Conservation (phyloP, 1,284 basidiomycete genomes). For the Afroboletus lepidellus region DNA sequence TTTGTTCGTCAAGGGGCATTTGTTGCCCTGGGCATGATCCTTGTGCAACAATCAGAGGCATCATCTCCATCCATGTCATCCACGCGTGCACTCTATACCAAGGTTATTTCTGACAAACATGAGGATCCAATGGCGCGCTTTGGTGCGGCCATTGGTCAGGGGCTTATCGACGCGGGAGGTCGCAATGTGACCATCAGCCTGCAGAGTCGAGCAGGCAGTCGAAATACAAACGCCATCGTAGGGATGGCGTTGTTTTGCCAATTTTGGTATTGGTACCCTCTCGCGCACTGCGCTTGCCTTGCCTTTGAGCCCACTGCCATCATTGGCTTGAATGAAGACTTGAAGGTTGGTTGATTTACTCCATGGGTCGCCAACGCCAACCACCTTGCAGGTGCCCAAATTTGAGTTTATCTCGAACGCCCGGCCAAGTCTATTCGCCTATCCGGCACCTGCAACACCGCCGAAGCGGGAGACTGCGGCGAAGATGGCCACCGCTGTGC, state of each 20-base stretch:
- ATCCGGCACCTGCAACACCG: constrained; percentile 80
- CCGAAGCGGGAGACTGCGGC: constrained; percentile 88
- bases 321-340: constrained; percentile 82
- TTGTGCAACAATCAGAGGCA: constrained; percentile 92
- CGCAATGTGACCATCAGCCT: constrained; percentile 92
- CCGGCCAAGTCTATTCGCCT: constrained; percentile 85
- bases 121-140: constrained; percentile 98
- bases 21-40: constrained; percentile 91
- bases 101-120: constrained; percentile 91
- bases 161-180: constrained; percentile 94
- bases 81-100: constrained; percentile 80
- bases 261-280: constrained; percentile 99
- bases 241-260: constrained; percentile 96
- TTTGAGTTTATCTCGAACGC: constrained; percentile 90
- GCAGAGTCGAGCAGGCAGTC: constrained; percentile 87
- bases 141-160: constrained; percentile 91
- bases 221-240: constrained; percentile 89
- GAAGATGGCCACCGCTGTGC: constrained; percentile 88
- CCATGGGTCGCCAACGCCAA: constrained; percentile 4
- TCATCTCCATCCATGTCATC: constrained; percentile 78
- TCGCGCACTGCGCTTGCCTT: constrained; percentile 90
- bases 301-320: constrained; percentile 93
- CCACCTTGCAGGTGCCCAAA: constrained; percentile 67
- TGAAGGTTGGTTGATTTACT: constrained; percentile 58
- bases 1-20: constrained; percentile 98